A percentile compares a stretch with the other conserved stretches of the same genome.
These are phyloP conservation scores for Pestalotiopsis sp. DNA, from an alignment of 2,329 filamentous ascomycete genomes.

Conservation along the genomic window DNA sequence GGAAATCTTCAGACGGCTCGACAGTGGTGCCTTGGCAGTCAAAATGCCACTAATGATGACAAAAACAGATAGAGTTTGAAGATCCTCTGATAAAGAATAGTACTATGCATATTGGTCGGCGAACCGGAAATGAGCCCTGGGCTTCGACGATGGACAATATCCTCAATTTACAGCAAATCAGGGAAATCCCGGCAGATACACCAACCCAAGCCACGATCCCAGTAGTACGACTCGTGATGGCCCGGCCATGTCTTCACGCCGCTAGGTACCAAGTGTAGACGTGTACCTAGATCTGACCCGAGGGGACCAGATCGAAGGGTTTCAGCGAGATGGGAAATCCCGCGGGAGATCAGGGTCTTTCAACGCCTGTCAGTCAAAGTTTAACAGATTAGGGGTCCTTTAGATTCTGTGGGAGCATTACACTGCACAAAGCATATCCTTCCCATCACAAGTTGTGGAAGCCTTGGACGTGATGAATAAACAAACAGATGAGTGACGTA, in stretches of 20 bases:
- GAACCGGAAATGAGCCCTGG: conserved; percentile 12
- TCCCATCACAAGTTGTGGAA: not conserved
- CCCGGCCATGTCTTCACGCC: not conserved
- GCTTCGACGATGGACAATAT: not conserved
- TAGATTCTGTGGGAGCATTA: not conserved
- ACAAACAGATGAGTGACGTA: not conserved
- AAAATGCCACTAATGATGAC: not conserved
- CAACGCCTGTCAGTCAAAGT: not conserved
- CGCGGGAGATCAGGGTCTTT: not conserved
- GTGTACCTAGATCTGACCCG: not conserved
- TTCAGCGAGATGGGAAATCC: not conserved
- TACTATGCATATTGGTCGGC: not conserved
- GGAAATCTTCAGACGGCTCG: conserved; percentile 1
- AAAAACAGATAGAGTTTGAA: conserved; percentile 3
- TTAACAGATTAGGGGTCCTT: conserved; percentile 1
- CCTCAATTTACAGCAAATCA: not conserved
- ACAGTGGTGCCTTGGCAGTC: conserved; percentile 8
- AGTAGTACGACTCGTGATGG: conserved; percentile 4
- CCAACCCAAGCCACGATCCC: not conserved
- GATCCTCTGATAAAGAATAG: not conserved
- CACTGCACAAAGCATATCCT: not conserved
- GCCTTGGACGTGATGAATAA: not conserved
- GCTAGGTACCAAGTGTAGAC: not conserved
- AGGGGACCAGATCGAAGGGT: not conserved
- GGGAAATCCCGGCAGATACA: not conserved